Conservation (phyloP, 1,139 yeast species). For the Pichia kudriavzevii region DNA sequence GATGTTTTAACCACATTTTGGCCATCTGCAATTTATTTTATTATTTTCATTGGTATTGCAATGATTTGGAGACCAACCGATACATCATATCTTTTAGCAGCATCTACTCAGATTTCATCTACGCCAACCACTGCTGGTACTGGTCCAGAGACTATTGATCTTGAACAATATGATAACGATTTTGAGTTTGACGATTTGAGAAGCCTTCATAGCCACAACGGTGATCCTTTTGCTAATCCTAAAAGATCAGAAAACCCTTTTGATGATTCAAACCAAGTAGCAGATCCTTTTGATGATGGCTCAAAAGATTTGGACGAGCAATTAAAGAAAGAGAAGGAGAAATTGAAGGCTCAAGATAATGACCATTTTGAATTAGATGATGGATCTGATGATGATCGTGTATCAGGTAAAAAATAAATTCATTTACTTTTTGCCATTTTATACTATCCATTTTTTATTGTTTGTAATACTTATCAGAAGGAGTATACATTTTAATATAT, state of each 20-base stretch:
- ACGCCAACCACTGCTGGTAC: constrained; percentile 64
- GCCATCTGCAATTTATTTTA: constrained; percentile 84
- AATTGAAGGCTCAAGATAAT: constrained; percentile 13
- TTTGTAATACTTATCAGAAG: too few species aligned
- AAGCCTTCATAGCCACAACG: constrained; percentile 31
- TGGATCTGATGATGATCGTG: constrained; percentile 22
- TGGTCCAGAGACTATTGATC: constrained; percentile 53
- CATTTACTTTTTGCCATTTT: too few species aligned
- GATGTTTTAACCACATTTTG: constrained; percentile 89
- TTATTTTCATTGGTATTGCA: constrained; percentile 77
- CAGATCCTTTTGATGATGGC: constrained; percentile 14
- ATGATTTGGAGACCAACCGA: constrained; percentile 98
- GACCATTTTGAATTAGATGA: constrained; percentile 24
- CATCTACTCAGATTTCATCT: constrained; percentile 86
- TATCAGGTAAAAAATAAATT: not conserved
- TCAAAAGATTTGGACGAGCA: constrained; percentile 21
- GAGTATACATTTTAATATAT: too few species aligned
- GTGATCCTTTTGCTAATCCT: constrained; percentile 12
- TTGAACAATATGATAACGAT: constrained; percentile 35
- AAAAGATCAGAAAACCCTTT: constrained; percentile 21
- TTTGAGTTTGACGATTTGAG: constrained; percentile 72
- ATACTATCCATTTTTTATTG: too few species aligned
- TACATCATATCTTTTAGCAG: constrained; percentile 89
- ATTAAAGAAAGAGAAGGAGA: constrained; percentile 17
- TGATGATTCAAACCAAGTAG: constrained; percentile 17